These are phyloP conservation scores for Globisporangium uncinulatum DNA, from an alignment of 352 stramenopile species.

Conservation along the genomic window DNA sequence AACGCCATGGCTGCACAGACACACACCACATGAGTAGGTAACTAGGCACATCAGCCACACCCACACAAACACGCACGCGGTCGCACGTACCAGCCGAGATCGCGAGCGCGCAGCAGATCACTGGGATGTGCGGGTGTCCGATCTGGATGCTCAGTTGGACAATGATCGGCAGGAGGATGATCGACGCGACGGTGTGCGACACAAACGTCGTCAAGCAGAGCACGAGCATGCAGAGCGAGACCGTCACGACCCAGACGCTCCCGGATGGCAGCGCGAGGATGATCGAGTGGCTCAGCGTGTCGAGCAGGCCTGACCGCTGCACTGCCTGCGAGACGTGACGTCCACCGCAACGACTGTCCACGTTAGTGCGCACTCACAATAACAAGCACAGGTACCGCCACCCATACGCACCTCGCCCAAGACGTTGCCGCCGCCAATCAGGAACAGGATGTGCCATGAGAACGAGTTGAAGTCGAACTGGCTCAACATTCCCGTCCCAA, in stretches of 20 bases:
- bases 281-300: slow-evolving; percentile 79
- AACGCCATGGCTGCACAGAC: slow-evolving; percentile 75
- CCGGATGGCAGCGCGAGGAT: slow-evolving; percentile 75
- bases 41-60: not conserved
- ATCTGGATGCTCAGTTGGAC: slow-evolving; percentile 87
- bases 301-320: slow-evolving; percentile 73
- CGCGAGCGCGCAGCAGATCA: slow-evolving; percentile 77
- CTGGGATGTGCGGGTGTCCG: slow-evolving; percentile 79
- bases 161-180: slow-evolving; percentile 91
- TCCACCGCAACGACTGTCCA: not conserved
- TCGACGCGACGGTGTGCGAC: slow-evolving; percentile 89
- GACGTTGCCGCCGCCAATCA: slow-evolving; percentile 90
- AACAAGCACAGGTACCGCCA: not conserved
- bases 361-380: not conserved
- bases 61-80: not conserved
- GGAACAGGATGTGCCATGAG: slow-evolving; percentile 91
- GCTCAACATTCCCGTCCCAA: slow-evolving; percentile 84
- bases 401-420: slow-evolving; percentile 71
- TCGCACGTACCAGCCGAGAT: slow-evolving; percentile 77
- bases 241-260: slow-evolving; percentile 80
- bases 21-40: not conserved
- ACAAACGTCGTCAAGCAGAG: slow-evolving; percentile 91
- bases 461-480: slow-evolving; percentile 94
- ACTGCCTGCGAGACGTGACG: slow-evolving; percentile 38
- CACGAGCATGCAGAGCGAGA: slow-evolving; percentile 84